A percentile compares a stretch with the other conserved stretches of the same genome.
These are phyloP conservation scores for Balakata baccata DNA, from an alignment of 345 rosid species.

Conservation along the genomic window DNA sequence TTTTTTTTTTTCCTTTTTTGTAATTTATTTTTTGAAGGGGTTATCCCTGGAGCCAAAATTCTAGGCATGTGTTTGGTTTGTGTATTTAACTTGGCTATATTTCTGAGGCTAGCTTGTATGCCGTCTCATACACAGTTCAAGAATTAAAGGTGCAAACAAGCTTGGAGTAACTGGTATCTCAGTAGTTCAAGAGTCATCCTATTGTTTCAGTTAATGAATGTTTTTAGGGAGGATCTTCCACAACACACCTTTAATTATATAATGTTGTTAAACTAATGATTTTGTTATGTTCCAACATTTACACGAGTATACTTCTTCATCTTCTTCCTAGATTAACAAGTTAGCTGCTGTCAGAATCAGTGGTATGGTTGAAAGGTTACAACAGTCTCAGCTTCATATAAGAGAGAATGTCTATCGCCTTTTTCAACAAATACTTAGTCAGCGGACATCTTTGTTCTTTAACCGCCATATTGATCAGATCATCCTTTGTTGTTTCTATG, in stretches of 20 bases:
- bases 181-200: too few relatives aligned
- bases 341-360: constrained; percentile 37
- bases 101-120: too few relatives aligned
- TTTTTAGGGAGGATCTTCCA: not conserved
- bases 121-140: too few relatives aligned
- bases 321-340: constrained; percentile 26
- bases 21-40: too few relatives aligned
- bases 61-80: too few relatives aligned
- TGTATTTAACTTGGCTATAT: too few relatives aligned
- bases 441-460: constrained; percentile 31
- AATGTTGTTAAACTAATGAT: not conserved
- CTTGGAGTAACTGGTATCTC: too few relatives aligned
- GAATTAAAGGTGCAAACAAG: too few relatives aligned
- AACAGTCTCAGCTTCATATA: constrained; percentile 32
- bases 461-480: constrained; percentile 39
- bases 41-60: too few relatives aligned
- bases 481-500: constrained; percentile 38
- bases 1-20: too few relatives aligned
- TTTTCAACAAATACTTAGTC: constrained; percentile 31
- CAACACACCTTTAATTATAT: not conserved
- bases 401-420: constrained; percentile 35
- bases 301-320: constrained; percentile 11
- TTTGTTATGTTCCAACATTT: constrained; percentile 5
- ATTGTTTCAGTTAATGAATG: not conserved
- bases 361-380: constrained; percentile 33